Percentiles rank a stretch among this genome's conserved stretches.
Conservation (phyloP, 2,329 filamentous ascomycete genomes). For the Basipetospora chlamydospora region DNA sequence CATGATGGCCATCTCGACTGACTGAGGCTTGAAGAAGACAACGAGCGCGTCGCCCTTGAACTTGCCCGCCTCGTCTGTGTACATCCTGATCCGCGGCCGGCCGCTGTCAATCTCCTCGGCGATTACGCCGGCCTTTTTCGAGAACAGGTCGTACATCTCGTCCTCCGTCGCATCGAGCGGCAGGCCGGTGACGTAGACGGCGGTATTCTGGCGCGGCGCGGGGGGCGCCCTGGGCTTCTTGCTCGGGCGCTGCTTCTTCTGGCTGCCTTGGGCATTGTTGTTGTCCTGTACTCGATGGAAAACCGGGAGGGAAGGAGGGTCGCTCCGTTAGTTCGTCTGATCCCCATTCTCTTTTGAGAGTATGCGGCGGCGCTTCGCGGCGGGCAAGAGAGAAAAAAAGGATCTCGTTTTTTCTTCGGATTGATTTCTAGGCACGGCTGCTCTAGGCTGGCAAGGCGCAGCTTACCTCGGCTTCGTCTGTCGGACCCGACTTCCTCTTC, state of each 20-base stretch:
- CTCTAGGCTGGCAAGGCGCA: constrained; percentile 10
- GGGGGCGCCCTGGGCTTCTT: constrained; percentile 34
- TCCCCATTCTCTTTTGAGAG: background rate
- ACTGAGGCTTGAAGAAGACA: constrained; percentile 89
- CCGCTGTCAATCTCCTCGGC: constrained; percentile 88
- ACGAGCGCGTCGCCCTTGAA: constrained; percentile 92
- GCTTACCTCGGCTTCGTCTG: constrained; percentile 28
- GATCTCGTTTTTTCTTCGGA: background rate
- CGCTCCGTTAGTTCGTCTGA: constrained; percentile 3
- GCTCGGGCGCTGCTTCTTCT: constrained; percentile 19
- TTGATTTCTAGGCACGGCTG: constrained; percentile 2
- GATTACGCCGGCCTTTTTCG: constrained; percentile 72
- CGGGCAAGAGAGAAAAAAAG: background rate
- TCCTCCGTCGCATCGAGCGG: constrained; percentile 64
- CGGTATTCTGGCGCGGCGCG: constrained; percentile 59
- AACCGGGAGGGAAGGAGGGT: too few relatives aligned
- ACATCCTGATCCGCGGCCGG: constrained; percentile 82
- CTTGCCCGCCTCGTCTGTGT: constrained; percentile 62
- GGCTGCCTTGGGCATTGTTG: constrained; percentile 3
- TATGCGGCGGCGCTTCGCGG: too few relatives aligned
- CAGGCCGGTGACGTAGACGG: constrained; percentile 81
- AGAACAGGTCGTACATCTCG: constrained; percentile 75
- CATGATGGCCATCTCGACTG: constrained; percentile 73
- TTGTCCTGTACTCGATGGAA: too few relatives aligned
- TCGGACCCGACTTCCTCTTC: constrained; percentile 28